phyloP scores from a whole-genome alignment of 345 rosid species.

The Syzygium aromaticum region DNA sequence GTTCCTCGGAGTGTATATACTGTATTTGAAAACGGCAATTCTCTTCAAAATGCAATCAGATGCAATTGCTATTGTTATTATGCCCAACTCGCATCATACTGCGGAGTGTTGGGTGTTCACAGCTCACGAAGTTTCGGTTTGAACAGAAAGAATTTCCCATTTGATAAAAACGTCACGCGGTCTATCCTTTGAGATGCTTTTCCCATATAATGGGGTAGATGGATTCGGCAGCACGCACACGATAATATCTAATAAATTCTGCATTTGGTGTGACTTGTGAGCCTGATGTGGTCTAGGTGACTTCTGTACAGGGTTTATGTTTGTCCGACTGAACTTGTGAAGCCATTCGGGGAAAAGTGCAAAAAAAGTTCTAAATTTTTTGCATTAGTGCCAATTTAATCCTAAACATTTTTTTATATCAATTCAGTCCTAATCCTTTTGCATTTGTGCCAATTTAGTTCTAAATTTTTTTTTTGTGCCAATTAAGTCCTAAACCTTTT shows the following conservation, averaged over 20 bases:
- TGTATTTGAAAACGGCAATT: not conserved
- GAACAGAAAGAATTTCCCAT: not conserved
- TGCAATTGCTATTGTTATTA: not conserved
- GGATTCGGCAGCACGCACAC: not conserved
- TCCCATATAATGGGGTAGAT: not conserved
- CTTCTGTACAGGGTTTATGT: not conserved
- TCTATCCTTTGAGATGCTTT: not conserved
- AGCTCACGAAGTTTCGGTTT: not conserved
- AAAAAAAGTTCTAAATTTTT: no score
- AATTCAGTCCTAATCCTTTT: no score
- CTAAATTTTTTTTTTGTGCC: no score
- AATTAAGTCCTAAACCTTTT: no score
- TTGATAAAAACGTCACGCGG: not conserved
- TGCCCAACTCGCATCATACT: not conserved
- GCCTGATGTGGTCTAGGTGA: not conserved
- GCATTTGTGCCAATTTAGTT: no score
- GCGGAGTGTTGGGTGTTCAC: no score
- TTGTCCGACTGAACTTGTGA: not conserved
- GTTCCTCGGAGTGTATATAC: not conserved
- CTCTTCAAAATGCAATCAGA: not conserved
- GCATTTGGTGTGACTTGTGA: not conserved
- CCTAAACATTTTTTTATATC: no score
- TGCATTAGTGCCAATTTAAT: no score
- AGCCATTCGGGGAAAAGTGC: no score
- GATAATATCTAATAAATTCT: not conserved